phyloP scores from a whole-genome alignment of 768 basidiomycete species.

The Suillus alpinus region DNA sequence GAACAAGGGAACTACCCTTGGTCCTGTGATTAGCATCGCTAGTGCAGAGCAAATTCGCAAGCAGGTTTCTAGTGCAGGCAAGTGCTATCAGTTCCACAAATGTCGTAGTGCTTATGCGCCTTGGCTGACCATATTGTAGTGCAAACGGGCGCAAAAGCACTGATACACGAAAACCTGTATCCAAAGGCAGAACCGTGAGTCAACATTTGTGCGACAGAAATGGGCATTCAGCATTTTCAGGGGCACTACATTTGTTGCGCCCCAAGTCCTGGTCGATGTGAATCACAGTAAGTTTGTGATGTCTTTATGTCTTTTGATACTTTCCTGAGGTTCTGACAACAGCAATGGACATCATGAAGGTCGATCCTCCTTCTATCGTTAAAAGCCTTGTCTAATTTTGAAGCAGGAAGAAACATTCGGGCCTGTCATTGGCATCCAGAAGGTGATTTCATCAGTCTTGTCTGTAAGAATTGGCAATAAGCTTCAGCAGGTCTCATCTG shows the following conservation, averaged over 20 bases:
- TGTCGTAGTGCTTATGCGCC: not conserved
- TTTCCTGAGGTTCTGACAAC: constrained; percentile 8
- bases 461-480: not conserved
- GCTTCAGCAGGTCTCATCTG: constrained; percentile 60
- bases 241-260: constrained; percentile 84
- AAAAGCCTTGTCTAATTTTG: not conserved
- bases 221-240: constrained; percentile 33
- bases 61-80: constrained; percentile 83
- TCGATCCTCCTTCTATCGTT: constrained; percentile 22
- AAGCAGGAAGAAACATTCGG: constrained; percentile 86
- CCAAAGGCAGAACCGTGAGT: constrained; percentile 65
- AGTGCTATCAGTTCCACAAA: constrained; percentile 17
- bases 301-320: not conserved
- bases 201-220: not conserved
- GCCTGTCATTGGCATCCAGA: constrained; percentile 90
- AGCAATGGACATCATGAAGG: constrained; percentile 95
- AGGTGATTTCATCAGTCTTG: constrained; percentile 43
- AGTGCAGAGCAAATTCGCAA: constrained; percentile 84
- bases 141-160: constrained; percentile 70
- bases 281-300: constrained; percentile 65
- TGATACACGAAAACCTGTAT: constrained; percentile 69
- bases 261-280: constrained; percentile 88
- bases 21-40: constrained; percentile 88
- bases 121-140: constrained; percentile 39
- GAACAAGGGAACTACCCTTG: constrained; percentile 68